Evolutionary conservation across 1,139 yeast species (phyloP).

Genomic region (Pneumocystis sp.): DNA sequence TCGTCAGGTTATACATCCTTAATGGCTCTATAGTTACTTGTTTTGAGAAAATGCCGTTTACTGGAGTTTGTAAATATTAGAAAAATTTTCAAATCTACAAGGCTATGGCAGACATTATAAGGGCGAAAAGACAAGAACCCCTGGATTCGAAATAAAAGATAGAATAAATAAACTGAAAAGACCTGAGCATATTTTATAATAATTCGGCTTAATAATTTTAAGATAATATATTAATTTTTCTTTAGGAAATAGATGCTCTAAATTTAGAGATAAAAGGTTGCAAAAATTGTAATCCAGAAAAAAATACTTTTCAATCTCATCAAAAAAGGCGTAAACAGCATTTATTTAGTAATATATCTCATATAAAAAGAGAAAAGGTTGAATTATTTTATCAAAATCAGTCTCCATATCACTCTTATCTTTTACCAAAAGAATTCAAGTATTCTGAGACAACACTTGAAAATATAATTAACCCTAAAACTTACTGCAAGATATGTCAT

Average conservation of each 20-base stretch:
- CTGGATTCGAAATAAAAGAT: neutral
- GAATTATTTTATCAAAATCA: neutral
- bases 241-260: neutral
- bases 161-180: neutral
- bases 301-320: neutral
- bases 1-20: neutral
- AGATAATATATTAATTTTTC: neutral
- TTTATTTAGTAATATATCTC: neutral
- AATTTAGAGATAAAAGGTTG: neutral
- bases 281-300: neutral
- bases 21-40: neutral
- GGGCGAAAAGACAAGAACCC: neutral
- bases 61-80: neutral
- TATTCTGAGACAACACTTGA: neutral
- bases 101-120: neutral
- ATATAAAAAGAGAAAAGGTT: neutral
- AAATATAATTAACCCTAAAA: neutral
- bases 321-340: neutral
- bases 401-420: neutral
- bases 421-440: neutral
- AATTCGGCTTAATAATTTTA: neutral
- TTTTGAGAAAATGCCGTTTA: neutral
- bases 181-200: neutral
- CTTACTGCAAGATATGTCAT: neutral
- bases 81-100: neutral